Conservation (phyloP, 2,329 filamentous ascomycete genomes). For the Ophiosphaerella narmari region DNA sequence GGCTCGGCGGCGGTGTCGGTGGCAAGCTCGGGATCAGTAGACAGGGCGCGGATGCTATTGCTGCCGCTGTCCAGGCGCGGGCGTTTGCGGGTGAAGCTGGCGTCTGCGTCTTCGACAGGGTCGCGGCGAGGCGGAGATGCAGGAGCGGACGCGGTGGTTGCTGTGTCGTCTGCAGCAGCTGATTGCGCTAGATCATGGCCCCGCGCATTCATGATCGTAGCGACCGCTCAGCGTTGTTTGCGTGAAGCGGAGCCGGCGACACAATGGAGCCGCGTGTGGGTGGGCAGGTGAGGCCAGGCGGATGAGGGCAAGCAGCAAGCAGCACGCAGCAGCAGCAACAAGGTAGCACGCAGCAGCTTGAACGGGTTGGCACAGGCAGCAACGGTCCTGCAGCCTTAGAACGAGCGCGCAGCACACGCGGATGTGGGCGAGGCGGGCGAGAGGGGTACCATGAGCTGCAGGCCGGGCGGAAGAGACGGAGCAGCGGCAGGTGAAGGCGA, state of each 20-base stretch:
- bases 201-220: slow-evolving; percentile 40
- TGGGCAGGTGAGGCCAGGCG: slow-evolving; percentile 23
- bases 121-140: slow-evolving; percentile 48
- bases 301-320: slow-evolving; percentile 23
- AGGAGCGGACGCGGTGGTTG: slow-evolving; percentile 36
- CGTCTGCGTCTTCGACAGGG: slow-evolving; percentile 51
- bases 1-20: slow-evolving; percentile 16
- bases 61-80: slow-evolving; percentile 49
- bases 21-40: slow-evolving; percentile 26
- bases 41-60: slow-evolving; percentile 36
- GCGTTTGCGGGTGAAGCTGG: slow-evolving; percentile 53
- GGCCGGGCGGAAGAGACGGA: slow-evolving; percentile 4
- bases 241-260: slow-evolving; percentile 21
- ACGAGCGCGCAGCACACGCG: slow-evolving; percentile 25
- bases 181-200: slow-evolving; percentile 42
- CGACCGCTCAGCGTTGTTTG: slow-evolving; percentile 19
- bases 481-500: slow-evolving; percentile 16
- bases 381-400: slow-evolving; percentile 29
- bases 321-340: slow-evolving; percentile 2
- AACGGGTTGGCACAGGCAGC: slow-evolving; percentile 19
- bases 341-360: no score
- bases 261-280: slow-evolving; percentile 13
- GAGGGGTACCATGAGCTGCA: slow-evolving; percentile 35
- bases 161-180: slow-evolving; percentile 36
- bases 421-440: slow-evolving; percentile 16